Base-by-base conservation (phyloP, 208 protist species). In the Leishmania major region DNA sequence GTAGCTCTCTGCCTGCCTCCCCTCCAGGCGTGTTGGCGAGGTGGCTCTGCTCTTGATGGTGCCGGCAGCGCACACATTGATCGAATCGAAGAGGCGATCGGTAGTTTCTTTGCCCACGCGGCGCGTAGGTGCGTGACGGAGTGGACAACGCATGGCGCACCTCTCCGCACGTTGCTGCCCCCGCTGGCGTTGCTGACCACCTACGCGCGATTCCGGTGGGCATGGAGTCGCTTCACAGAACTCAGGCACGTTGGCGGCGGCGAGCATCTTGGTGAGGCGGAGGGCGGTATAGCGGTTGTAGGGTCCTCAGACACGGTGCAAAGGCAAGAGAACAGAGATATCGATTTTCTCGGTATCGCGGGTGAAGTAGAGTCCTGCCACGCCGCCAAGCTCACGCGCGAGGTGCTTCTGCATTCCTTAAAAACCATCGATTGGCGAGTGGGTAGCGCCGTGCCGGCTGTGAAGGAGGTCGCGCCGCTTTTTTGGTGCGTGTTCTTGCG, bases 371-470 rank as follows among this genome's bases (percentile, higher is more conserved):
- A 86, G 55, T 19, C 35, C 35, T 76, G 45, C 51, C 82, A 86
- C 57, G 66, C 75, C 8, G 35, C 49, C 5, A 80, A 82, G 47
- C n/a, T 86, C 19, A 7, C 73, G 17, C 78, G 74, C 31, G 78
- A 86, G n/a, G 82, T 82, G 28, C 74, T 86, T 22, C 82, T 86
- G 62, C 73, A 71, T 59, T 62, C 82, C 40, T 82, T 75, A 8
- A 66, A 79, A 55, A 15, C 78, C 35, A 69, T 79, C n/a, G 72
- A 86, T 69, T 86, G 82, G 82, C 57, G 60, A 37, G 57, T 40
- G 15, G 74, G 78, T 37, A 86, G 22, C 74, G 82, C 71, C 59
- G 82, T 86, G 15, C 64, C 82, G 1, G 53, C 72, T 28, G 78
- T 86, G 15, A 76, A 51, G 74, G 69, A 59, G 5, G 64, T 86